Evolutionary conservation across 2,329 filamentous ascomycete genomes (phyloP), one percentile per base, ranked within the genome.

Genomic region (Ophiostoma tasmaniense): DNA sequence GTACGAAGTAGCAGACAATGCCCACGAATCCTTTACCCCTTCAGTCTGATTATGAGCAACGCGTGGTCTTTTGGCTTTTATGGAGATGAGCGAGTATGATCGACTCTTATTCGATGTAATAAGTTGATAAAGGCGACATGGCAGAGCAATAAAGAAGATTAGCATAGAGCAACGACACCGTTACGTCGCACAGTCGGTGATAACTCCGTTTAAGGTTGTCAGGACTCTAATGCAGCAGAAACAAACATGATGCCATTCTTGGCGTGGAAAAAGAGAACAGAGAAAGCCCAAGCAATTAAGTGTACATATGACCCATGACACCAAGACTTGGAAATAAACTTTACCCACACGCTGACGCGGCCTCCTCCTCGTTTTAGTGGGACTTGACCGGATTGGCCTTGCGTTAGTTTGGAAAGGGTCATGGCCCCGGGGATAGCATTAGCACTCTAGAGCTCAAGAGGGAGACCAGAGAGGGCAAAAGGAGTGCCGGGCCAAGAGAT

Each of bases 281-380:
- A 39, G 37, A 39, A 39, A 39, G 37, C 13, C n/a, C n/a, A n/a
- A n/a, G n/a, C n/a, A n/a, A n/a, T n/a, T n/a, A n/a, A n/a, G n/a
- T n/a, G n/a, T n/a, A 14, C 6, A 55, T 25, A 50, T 50, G 17
- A 10, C 7, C 45, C 2, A 28, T 10, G 25, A 25, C n/a, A 25
- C 22, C 55, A 61, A 61, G 22, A 61, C 50, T 25, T 45, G 42
- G n/a, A 61, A 61, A 62, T 35, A 62, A 33, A 35, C 59, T 35
- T 35, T 62, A 42, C 66, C 52, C 33, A 66, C 67, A 70, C 68
- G 71, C 71, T 73, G 71, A 73, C 71, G 71, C 71, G 71, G 71
- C 71, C 71, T 71, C 66, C 65, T 55, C 45, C 68, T 70, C 45
- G 25, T n/a, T 70, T 70, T 66, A 65, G 65, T 68, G 68, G 52